Percentiles rank a stretch among this genome's conserved stretches.
These are phyloP conservation scores for Xerocomus potaroensis DNA, from an alignment of 768 basidiomycete species.

Conservation along the genomic window DNA sequence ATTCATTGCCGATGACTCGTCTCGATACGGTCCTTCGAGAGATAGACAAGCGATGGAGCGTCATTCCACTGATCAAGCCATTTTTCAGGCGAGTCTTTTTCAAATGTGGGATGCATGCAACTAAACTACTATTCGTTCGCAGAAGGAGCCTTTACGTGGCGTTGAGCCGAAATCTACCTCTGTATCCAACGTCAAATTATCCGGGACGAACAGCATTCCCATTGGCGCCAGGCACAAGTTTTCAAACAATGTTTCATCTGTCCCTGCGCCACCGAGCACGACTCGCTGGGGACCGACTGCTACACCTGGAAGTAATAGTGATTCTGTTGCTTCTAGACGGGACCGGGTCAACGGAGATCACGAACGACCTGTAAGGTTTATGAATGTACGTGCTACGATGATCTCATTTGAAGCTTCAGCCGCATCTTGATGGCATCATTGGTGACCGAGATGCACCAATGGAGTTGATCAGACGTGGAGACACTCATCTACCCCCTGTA, in stretches of 20 bases:
- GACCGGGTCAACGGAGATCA: conserved; percentile 17
- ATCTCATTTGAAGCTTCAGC: conserved; percentile 16
- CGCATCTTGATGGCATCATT: conserved; percentile 7
- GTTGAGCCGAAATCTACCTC: conserved; percentile 11
- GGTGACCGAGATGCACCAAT: conserved; percentile 1
- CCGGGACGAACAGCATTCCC: conserved; percentile 32
- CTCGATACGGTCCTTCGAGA: conserved; percentile 15
- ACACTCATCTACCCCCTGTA: conserved; percentile 18
- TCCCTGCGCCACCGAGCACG: background rate
- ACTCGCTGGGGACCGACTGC: background rate
- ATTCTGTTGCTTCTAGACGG: conserved; percentile 17
- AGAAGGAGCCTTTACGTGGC: conserved; percentile 21
- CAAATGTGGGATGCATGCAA: background rate
- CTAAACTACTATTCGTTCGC: background rate
- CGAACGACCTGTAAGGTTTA: conserved; percentile 22
- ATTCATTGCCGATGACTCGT: conserved; percentile 6
- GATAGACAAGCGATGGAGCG: conserved; percentile 21
- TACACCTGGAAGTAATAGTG: conserved; percentile 16
- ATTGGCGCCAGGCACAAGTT: conserved; percentile 28
- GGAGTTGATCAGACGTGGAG: conserved; percentile 13
- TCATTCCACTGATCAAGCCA: conserved; percentile 13
- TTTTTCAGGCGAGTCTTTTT: conserved; percentile 18
- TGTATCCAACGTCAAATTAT: conserved; percentile 24
- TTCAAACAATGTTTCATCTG: conserved; percentile 3
- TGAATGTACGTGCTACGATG: background rate